Conservation (phyloP, 2,329 filamentous ascomycete species). For the Pezicula carpinea region DNA sequence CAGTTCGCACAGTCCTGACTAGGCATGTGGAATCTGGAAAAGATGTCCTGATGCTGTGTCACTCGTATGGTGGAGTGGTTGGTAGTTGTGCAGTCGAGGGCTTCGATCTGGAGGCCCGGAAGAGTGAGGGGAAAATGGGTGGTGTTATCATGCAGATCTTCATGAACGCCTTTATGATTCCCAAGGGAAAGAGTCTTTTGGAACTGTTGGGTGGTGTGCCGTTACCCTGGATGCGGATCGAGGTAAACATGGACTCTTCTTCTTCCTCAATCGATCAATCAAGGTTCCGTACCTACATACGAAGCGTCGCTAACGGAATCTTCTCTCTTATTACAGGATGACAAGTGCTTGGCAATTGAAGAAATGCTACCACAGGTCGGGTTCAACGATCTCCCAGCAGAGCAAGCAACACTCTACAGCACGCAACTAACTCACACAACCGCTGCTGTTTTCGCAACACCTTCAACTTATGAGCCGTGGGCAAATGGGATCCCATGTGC, state of each 20-base stretch:
- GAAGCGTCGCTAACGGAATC: not conserved
- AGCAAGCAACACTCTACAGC: constrained; percentile 1
- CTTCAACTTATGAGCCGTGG: constrained; percentile 18
- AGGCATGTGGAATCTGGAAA: constrained; percentile 30
- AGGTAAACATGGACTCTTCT: no score
- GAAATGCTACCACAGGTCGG: not conserved
- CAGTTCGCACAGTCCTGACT: not conserved
- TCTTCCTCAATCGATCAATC: no score
- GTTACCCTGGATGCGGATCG: constrained; percentile 13
- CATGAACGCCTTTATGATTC: constrained; percentile 4
- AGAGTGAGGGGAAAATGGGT: constrained; percentile 1
- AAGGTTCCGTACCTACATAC: not conserved
- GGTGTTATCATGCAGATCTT: constrained; percentile 1
- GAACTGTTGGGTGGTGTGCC: constrained; percentile 9
- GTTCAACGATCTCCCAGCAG: constrained; percentile 10
- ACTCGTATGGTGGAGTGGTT: constrained; percentile 33
- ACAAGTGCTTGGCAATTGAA: constrained; percentile 5
- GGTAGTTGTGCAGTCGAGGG: constrained; percentile 8
- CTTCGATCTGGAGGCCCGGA: not conserved
- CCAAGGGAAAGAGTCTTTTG: constrained; percentile 3
- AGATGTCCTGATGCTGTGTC: constrained; percentile 31
- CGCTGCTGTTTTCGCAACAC: constrained; percentile 7
- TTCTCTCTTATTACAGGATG: constrained; percentile 5
- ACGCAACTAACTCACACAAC: constrained; percentile 9
- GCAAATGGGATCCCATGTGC: constrained; percentile 8